These are phyloP conservation scores for Aspergillus hiratsukae DNA, from an alignment of 2,329 filamentous ascomycete genomes.

Conservation along the genomic window DNA sequence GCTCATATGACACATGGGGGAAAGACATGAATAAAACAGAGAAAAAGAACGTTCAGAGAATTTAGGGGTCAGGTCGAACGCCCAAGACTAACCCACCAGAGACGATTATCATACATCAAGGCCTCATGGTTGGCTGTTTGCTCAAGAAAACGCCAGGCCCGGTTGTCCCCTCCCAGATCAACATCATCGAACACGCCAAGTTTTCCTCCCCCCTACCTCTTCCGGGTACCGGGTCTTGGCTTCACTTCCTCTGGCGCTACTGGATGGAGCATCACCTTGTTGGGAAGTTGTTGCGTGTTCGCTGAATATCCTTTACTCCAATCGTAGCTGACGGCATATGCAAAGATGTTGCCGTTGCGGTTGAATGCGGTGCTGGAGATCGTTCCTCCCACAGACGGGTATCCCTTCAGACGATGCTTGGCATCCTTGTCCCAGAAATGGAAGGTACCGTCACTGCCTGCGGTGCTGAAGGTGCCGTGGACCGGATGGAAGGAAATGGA, in stretches of 20 bases:
- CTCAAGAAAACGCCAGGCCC: background rate
- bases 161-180: background rate
- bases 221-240: constrained; percentile 45
- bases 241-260: constrained; percentile 63
- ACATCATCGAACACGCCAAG: background rate
- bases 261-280: constrained; percentile 82
- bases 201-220: constrained; percentile 29
- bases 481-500: constrained; percentile 95
- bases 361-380: constrained; percentile 94
- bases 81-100: background rate
- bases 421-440: constrained; percentile 75
- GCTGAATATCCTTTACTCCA: constrained; percentile 94
- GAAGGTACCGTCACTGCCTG: constrained; percentile 91
- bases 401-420: constrained; percentile 85
- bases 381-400: constrained; percentile 74
- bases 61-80: background rate
- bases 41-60: background rate
- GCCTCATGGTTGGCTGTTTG: background rate
- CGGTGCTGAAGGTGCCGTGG: constrained; percentile 97
- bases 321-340: constrained; percentile 90
- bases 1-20: constrained; percentile 17
- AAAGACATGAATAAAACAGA: constrained; percentile 1
- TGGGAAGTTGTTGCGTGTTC: constrained; percentile 67
- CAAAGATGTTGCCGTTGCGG: constrained; percentile 75
- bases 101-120: background rate